Percentiles rank a stretch among this genome's conserved stretches.
Evolutionary conservation across 495 filamentous ascomycete genomes (phyloP).

Genomic region (Aspergillus cavernicola): DNA sequence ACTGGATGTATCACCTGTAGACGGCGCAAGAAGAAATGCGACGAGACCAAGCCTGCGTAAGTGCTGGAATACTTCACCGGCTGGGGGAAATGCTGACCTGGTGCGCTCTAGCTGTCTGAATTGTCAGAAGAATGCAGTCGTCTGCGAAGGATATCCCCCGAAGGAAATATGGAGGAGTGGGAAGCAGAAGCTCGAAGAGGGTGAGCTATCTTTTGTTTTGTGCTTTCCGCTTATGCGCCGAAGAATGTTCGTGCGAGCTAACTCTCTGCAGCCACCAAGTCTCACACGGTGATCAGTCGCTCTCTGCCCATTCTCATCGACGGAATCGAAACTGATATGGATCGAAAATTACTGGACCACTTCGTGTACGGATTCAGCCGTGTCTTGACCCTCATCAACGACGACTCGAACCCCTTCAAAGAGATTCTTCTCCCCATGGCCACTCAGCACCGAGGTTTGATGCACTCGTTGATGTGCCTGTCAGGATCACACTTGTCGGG

Average conservation of each 20-base stretch:
- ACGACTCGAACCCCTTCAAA: constrained; percentile 85
- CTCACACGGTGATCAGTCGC: constrained; percentile 49
- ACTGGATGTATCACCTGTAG: constrained; percentile 92
- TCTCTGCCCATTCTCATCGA: constrained; percentile 76
- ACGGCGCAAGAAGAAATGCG: constrained; percentile 94
- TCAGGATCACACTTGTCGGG: constrained; percentile 74
- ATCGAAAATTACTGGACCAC: constrained; percentile 80
- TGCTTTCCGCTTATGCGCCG: background rate
- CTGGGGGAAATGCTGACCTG: background rate
- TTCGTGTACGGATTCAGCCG: constrained; percentile 78
- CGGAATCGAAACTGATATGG: constrained; percentile 80
- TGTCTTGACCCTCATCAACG: constrained; percentile 78
- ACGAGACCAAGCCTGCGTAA: constrained; percentile 83
- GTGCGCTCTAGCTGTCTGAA: constrained; percentile 59
- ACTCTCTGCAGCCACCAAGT: constrained; percentile 24
- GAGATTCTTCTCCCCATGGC: constrained; percentile 85
- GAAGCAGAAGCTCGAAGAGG: constrained; percentile 70
- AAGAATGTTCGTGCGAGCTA: constrained; percentile 15
- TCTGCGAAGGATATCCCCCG: constrained; percentile 90
- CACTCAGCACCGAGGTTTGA: constrained; percentile 74
- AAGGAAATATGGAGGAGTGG: constrained; percentile 85
- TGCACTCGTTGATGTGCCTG: constrained; percentile 88
- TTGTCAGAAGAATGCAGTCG: constrained; percentile 90
- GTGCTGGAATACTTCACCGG: background rate
- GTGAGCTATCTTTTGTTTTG: constrained; percentile 38